Base-by-base conservation (phyloP, 108 stramenopile species). In the Nitzschia sp. region DNA sequence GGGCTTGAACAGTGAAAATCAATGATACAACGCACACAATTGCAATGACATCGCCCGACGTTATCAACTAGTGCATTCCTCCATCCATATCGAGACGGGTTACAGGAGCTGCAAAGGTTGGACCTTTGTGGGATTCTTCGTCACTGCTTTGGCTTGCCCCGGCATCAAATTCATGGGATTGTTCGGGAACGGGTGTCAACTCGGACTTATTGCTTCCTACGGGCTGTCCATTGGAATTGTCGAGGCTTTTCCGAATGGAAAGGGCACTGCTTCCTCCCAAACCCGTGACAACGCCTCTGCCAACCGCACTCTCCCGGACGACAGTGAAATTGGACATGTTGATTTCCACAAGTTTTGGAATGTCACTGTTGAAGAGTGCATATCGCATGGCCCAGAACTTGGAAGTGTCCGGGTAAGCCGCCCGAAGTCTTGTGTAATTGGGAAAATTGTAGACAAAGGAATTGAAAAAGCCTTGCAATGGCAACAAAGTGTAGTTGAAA, bases 391-490 rank as follows among this genome's bases (percentile, higher is more conserved):
- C 57, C 57, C 57, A 58, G 10, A n/a, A 40, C 8, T 37, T 11
- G 10, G 57, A 20, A 1, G 38, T 25, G 11, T 58, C 57, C 0
- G 57, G 57, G 25, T 58, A 58, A 1, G 67, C 67, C 6, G 53
- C 54, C 26, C 62, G 63, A 17, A 63, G 41, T 43, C 78, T 75
- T 41, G 75, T 41, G 56, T 80, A 80, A 58, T 65, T 60, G 8
- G 84, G 84, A 25, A 80, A 41, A 41, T 58, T 57, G 65, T 80
- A 81, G 19, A 85, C 63, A 40, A 79, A 63, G 26, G 63, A 44
- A 51, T 85, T 85, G 69, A 85, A 77, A 54, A 85, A 80, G 9
- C 84, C 84, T 60, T 86, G 84, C 56, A 80, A 40, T 19, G 85
- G 85, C 39, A 85, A 65, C 51, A 88, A 79, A 10, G 73, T 59